A percentile compares a stretch with the other conserved stretches of the same genome.
phyloP scores from a whole-genome alignment of 768 basidiomycete genomes.

The Gymnopilus junonius region DNA sequence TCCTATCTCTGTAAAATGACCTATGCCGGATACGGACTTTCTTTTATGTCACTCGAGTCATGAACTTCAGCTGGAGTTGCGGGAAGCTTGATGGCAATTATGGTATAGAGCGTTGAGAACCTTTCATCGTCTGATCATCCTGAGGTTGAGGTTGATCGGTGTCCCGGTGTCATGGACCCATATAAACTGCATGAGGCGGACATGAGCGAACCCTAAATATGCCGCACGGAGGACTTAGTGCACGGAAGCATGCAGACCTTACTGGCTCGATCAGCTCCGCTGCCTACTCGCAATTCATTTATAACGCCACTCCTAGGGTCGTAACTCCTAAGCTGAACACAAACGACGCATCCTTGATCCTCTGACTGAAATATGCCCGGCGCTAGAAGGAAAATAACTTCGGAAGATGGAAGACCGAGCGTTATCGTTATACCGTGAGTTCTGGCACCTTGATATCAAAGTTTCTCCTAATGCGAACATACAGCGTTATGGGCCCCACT shows the following conservation, averaged over 20 bases:
- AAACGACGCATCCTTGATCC: background rate
- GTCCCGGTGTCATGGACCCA: too few relatives aligned
- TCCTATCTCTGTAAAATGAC: too few relatives aligned
- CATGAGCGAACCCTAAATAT: background rate
- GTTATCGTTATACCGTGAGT: background rate
- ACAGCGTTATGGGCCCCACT: slow-evolving; percentile 21
- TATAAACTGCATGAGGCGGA: background rate
- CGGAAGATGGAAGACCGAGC: background rate
- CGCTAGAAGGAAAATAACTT: background rate
- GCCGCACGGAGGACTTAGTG: background rate
- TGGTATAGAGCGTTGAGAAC: too few relatives aligned
- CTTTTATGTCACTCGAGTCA: too few relatives aligned
- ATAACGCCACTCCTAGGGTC: background rate
- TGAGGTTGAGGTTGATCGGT: background rate
- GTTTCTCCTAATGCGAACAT: background rate
- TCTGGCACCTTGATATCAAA: background rate
- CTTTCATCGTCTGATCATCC: too few relatives aligned
- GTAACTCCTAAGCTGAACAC: background rate
- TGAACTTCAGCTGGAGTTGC: too few relatives aligned
- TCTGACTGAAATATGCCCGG: background rate
- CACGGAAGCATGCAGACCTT: background rate
- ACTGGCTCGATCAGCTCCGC: background rate
- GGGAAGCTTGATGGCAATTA: too few relatives aligned
- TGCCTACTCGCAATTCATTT: background rate
- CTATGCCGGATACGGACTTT: too few relatives aligned